phyloP scores from a whole-genome alignment of 1,139 yeast species.

The Candida tropicalis region DNA sequence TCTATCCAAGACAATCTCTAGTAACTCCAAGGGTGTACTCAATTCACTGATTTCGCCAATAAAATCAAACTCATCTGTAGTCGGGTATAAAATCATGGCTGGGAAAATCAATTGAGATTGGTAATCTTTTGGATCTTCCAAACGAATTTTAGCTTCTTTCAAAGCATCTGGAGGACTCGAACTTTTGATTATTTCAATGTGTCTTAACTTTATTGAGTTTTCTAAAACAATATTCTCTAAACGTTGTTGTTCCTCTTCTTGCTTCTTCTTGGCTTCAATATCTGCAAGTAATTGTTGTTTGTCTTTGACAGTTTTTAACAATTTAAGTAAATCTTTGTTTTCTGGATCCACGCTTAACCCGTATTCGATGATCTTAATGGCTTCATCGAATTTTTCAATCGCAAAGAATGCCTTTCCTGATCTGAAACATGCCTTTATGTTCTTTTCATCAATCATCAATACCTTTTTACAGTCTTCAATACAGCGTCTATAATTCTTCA shows the following conservation, averaged over 20 bases:
- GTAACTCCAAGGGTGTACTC: slow-evolving; percentile 59
- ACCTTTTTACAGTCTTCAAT: slow-evolving; percentile 85
- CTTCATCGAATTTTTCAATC: slow-evolving; percentile 72
- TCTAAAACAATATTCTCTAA: slow-evolving; percentile 40
- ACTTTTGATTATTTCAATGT: slow-evolving; percentile 50
- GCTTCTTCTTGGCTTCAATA: slow-evolving; percentile 32
- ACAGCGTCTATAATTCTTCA: slow-evolving; percentile 82
- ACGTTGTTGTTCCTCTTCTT: slow-evolving; percentile 34
- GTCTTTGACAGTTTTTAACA: slow-evolving; percentile 40
- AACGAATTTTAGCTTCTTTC: slow-evolving; percentile 48
- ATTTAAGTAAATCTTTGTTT: slow-evolving; percentile 53
- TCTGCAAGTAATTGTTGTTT: slow-evolving; percentile 40
- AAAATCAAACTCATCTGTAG: slow-evolving; percentile 82
- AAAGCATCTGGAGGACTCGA: slow-evolving; percentile 52
- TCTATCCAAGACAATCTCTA: slow-evolving; percentile 59
- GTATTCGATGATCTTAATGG: slow-evolving; percentile 63
- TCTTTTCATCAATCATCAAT: slow-evolving; percentile 63
- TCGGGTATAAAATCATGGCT: slow-evolving; percentile 79
- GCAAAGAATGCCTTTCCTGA: slow-evolving; percentile 80
- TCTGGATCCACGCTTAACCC: slow-evolving; percentile 63
- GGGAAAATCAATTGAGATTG: slow-evolving; percentile 83
- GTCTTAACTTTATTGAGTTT: slow-evolving; percentile 60
- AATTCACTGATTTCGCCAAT: slow-evolving; percentile 74
- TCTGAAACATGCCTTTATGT: slow-evolving; percentile 82
- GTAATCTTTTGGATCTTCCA: slow-evolving; percentile 73